phyloP scores from a whole-genome alignment of 2,329 filamentous ascomycete species.

The Cladosporium sp. region DNA sequence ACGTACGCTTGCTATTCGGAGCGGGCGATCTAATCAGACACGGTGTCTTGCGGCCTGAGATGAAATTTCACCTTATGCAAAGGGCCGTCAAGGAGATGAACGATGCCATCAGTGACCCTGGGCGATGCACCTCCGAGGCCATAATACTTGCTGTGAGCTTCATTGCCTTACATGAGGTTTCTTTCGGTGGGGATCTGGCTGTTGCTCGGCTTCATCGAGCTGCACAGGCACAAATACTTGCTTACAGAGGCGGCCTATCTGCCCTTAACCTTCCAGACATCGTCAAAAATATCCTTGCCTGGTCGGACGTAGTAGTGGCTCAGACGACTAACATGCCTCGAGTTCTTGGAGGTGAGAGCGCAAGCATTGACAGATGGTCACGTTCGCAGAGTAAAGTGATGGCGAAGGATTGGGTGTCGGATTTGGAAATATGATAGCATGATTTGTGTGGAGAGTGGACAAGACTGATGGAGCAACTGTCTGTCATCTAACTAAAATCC shows the following conservation, averaged over 20 bases:
- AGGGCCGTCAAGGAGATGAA: neutral
- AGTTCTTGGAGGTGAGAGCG: neutral
- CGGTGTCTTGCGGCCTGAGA: neutral
- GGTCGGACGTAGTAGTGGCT: neutral
- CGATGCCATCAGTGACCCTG: neutral
- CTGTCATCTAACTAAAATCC: neutral
- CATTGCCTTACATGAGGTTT: neutral
- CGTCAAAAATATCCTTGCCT: neutral
- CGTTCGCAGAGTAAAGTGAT: neutral
- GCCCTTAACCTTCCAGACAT: neutral
- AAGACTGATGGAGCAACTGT: too few species aligned
- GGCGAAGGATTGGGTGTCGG: neutral
- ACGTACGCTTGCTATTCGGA: neutral
- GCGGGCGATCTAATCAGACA: neutral
- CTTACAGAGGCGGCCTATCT: neutral
- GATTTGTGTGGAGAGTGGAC: neutral
- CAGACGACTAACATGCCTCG: neutral
- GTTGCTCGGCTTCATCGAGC: neutral
- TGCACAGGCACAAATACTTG: neutral
- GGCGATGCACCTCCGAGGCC: neutral
- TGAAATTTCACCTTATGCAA: neutral
- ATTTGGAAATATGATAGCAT: neutral
- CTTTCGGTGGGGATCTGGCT: neutral
- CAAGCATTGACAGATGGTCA: neutral
- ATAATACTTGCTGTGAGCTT: neutral